Conservation (phyloP, 495 filamentous ascomycete genomes). For the Elaphomyces granulatus region DNA sequence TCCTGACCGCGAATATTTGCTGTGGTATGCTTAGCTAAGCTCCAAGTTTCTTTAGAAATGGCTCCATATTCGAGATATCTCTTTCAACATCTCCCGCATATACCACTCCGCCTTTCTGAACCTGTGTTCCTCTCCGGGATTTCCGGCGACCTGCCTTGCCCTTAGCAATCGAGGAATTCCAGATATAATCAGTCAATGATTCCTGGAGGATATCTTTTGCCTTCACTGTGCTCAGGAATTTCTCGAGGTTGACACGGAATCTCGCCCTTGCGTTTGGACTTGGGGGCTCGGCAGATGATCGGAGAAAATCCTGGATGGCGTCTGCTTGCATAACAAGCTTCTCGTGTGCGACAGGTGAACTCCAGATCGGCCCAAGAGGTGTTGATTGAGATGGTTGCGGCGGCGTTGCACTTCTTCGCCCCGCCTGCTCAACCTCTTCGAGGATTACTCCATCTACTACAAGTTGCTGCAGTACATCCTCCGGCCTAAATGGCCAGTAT, state of each 20-base stretch:
- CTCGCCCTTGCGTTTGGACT: not conserved
- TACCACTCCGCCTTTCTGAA: not conserved
- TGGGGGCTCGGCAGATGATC: not conserved
- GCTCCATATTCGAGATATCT: not conserved
- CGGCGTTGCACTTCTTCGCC: no score
- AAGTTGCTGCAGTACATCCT: no score
- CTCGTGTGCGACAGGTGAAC: no score
- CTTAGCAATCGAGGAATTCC: not conserved
- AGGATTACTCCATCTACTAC: no score
- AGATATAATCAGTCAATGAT: not conserved
- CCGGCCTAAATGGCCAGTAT: no score
- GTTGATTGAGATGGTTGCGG: no score
- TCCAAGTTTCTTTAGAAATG: not conserved
- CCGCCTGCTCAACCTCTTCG: no score
- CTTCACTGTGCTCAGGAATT: not conserved
- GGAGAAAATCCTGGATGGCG: no score
- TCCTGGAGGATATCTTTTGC: not conserved
- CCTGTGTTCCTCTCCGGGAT: not conserved
- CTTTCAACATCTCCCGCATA: not conserved
- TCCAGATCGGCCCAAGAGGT: no score
- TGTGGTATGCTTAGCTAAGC: not conserved
- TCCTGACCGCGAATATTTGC: not conserved
- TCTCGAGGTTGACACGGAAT: not conserved
- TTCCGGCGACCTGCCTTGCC: not conserved
- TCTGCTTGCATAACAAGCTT: no score